Evolutionary conservation across 2,329 filamentous ascomycete species (phyloP), one percentile per base, ranked within the genome.

Genomic region (Ilyonectria mors-panacis): DNA sequence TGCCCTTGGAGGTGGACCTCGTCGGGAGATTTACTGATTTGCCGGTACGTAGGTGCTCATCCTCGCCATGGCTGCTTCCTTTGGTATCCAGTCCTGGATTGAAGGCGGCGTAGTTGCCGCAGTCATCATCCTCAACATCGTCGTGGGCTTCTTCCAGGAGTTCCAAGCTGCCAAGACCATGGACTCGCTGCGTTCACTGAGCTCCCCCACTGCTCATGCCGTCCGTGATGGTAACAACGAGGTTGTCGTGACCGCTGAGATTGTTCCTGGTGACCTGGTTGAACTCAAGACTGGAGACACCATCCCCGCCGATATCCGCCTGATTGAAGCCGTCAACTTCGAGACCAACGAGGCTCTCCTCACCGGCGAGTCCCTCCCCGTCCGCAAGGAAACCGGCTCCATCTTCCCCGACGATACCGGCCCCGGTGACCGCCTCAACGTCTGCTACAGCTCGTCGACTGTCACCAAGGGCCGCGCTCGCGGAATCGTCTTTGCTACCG

Each of bases 321-420:
- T 87, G 2, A 72, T 89, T 42, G 86, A 90, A 68, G 86, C 84
- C 26, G 86, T 92, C 81, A 93, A 93, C 78, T 86, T 91, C 47
- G 89, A 91, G 72, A 91, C 89, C 69, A 91, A 94, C 67, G 89
- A 91, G 76, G 88, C 89, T 1, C 83, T 90, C 21, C 83, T 91
- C 13, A 92, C 89, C 2, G 89, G 89, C 55, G 89, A 92, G 77
- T 90, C 89, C 9, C 81, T 90, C 0, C 89, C 89, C 19, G 86
- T 89, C 2, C 83, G 82, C 76, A 88, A 91, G 80, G 81, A 86
- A 72, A 76, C 84, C 7, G 77, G 81, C 23, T 76, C 78, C 23
- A 83, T 84, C 28, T 85, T 85, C 37, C 69, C 77, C 35, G 75
- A 76, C 0, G 82, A 84, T 12, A 85, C 81, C 2, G 81, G 81